Evolutionary conservation across 208 protist species (phyloP).

Genomic region (Histomonas meleagridis): DNA sequence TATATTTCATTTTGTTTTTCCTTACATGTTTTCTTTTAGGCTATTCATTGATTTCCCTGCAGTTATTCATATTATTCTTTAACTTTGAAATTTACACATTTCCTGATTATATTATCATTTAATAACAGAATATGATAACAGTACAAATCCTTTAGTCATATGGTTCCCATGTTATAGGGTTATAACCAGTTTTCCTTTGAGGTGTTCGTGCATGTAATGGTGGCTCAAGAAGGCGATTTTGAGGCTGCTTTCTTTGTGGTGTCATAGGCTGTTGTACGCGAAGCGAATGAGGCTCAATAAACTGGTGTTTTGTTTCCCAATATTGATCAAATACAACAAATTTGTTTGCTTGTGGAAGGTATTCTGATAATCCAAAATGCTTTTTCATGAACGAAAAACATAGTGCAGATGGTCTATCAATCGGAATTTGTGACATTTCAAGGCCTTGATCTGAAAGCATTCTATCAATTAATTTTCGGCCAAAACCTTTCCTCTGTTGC

Average conservation of each 20-base stretch:
- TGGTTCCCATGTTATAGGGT: background rate
- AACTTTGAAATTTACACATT: too few relatives aligned
- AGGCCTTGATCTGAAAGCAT: background rate
- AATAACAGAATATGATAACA: too few relatives aligned
- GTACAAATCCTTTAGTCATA: background rate
- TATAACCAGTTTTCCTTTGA: background rate
- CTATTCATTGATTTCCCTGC: too few relatives aligned
- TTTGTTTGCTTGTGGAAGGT: background rate
- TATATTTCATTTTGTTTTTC: too few relatives aligned
- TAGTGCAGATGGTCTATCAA: background rate
- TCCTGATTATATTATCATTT: too few relatives aligned
- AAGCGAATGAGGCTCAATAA: too few relatives aligned
- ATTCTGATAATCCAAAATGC: background rate
- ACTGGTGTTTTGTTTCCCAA: too few relatives aligned
- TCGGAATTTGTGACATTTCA: background rate
- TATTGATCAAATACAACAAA: slow-evolving; percentile 27
- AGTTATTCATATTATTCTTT: too few relatives aligned
- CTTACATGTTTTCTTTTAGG: too few relatives aligned
- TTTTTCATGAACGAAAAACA: slow-evolving; percentile 19
- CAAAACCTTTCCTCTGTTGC: background rate
- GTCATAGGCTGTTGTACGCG: too few relatives aligned
- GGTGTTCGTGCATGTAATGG: background rate
- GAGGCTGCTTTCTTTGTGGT: too few relatives aligned
- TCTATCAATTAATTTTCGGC: background rate
- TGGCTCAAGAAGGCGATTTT: too few relatives aligned